Evolutionary conservation across 192 early-diverging fungal genomes (phyloP), one percentile per base, ranked within the genome.

Genomic region (Coemansia guatemalensis): DNA sequence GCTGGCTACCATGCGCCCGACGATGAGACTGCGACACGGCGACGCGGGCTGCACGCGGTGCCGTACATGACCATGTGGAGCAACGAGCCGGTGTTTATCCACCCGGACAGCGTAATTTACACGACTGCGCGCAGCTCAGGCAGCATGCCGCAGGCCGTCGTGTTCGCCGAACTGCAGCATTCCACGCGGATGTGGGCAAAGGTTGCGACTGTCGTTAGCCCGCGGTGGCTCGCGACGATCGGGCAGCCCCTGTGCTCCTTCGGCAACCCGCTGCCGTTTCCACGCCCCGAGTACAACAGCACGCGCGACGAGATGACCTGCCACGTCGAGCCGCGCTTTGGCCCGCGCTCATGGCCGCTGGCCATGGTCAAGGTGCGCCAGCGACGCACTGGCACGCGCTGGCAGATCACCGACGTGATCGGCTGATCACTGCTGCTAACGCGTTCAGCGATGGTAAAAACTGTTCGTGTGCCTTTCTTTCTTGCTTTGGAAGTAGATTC

Each of bases 191-290:
- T 87, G 49, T 87, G 82, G 82, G 72, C 90, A 51, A 94, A 92
- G 63, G 87, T 85, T 11, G 81, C 94, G 17, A 95, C 95, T 0
- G 66, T 74, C 0, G 86, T 96, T 32, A 83, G 88, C 18, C 71
- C 87, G n/a, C 82, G 83, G 64, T 97, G 95, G 96, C 82, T 98
- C 49, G 84, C 89, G 1, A 87, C 84, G 20, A 78, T 95, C 48
- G 92, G 87, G 2, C 87, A 85, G 64, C 69, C 83, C n/a, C 75
- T 97, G 54, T 87, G 88, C 63, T 82, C 85, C 17, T 86, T 81
- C 58, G 86, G 89, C 24, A 91, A 89, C 62, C 83, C 95, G 32
- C 68, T 92, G 39, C 87, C 92, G 17, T 85, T 89, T 53, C 94
- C 94, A 3, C 67, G 83, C 51, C 89, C 91, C 26, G 83, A 85